Percentiles rank a stretch among this genome's conserved stretches.
Evolutionary conservation across 2,329 filamentous ascomycete genomes (phyloP).

Genomic region (Dissoconium aciculare): DNA sequence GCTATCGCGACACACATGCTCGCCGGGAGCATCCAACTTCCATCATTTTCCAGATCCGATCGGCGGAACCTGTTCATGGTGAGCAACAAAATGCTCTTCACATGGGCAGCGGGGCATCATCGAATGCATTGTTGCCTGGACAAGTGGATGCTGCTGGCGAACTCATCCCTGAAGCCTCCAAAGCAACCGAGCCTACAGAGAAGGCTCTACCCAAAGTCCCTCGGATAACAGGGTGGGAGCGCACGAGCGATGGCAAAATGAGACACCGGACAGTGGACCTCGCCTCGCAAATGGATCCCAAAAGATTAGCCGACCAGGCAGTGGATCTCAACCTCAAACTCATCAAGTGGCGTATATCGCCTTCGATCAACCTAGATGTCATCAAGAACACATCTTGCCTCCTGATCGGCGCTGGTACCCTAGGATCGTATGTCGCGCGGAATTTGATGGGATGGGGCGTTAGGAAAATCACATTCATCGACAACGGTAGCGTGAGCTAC

Average conservation of each 20-base stretch:
- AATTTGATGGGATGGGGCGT: conserved; percentile 94
- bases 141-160: conserved; percentile 21
- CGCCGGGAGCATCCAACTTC: conserved; percentile 68
- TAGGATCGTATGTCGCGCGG: conserved; percentile 85
- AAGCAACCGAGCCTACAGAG: conserved; percentile 7
- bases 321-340: conserved; percentile 94
- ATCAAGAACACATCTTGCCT: conserved; percentile 86
- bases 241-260: conserved; percentile 63
- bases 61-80: conserved; percentile 31
- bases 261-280: conserved; percentile 65
- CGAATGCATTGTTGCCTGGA: conserved; percentile 17
- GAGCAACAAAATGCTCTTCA: conserved; percentile 13
- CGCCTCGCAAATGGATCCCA: conserved; percentile 85
- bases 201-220: conserved; percentile 10
- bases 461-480: conserved; percentile 85
- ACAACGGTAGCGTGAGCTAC: conserved; percentile 84
- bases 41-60: conserved; percentile 54
- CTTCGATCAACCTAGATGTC: conserved; percentile 68
- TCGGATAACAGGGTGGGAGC: conserved; percentile 75
- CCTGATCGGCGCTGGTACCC: conserved; percentile 77
- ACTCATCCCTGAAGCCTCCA: conserved; percentile 14
- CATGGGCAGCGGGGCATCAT: conserved; percentile 14
- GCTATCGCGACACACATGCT: conserved; percentile 72
- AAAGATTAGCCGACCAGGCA: conserved; percentile 74
- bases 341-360: conserved; percentile 97